Conservation (phyloP, 176 grass and related monocot species). For the barley (Hordeum vulgare) region DNA sequence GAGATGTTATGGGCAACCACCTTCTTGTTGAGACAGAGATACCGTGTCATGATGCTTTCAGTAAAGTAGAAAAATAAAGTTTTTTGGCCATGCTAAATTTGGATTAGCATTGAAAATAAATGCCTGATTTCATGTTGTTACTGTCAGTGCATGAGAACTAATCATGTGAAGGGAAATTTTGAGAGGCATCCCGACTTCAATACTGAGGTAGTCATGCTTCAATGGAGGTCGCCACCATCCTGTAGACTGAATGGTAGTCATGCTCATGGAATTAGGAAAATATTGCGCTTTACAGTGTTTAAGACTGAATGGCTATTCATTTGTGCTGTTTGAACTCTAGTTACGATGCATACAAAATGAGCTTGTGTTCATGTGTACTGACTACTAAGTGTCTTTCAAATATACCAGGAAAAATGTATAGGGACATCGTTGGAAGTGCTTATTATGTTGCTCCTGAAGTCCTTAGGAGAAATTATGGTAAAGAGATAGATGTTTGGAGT, state of each 20-base stretch:
- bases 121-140: not conserved
- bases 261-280: not conserved
- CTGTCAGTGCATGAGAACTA: not conserved
- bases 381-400: conserved; percentile 17
- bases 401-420: conserved; percentile 78
- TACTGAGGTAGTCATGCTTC: not conserved
- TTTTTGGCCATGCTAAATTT: not conserved
- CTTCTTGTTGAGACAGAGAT: not conserved
- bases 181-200: not conserved
- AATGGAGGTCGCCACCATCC: not conserved
- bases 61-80: not conserved
- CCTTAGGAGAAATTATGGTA: conserved; percentile 68
- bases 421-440: conserved; percentile 90
- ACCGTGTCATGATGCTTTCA: not conserved
- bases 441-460: conserved; percentile 97
- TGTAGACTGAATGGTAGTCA: not conserved
- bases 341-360: not conserved
- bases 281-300: not conserved
- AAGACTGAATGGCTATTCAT: not conserved
- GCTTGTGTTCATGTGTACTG: not conserved
- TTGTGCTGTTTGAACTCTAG: not conserved
- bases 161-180: not conserved
- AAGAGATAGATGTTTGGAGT: conserved; percentile 95
- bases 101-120: not conserved
- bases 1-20: not conserved